Conservation (phyloP, 2,329 filamentous ascomycete species). For the Aspergillus floridensis region DNA sequence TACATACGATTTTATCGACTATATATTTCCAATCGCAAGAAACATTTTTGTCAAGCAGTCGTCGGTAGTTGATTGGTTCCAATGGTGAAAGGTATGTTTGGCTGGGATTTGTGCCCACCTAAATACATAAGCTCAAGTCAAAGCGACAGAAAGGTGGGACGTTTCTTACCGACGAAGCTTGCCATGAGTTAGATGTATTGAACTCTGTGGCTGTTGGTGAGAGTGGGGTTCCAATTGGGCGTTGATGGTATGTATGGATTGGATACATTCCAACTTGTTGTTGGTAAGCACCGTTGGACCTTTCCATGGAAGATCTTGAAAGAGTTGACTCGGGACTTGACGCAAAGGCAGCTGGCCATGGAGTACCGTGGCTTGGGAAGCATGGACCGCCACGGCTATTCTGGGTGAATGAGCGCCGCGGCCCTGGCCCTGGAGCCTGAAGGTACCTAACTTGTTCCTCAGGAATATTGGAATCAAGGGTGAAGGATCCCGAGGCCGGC, state of each 20-base stretch:
- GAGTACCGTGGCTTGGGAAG: slow-evolving; percentile 32
- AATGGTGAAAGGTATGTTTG: slow-evolving; percentile 81
- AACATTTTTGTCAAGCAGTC: slow-evolving; percentile 89
- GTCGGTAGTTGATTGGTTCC: slow-evolving; percentile 94
- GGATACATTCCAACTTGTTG: slow-evolving; percentile 37
- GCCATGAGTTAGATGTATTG: slow-evolving; percentile 49
- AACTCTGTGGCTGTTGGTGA: slow-evolving; percentile 75
- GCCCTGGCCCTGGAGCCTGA: slow-evolving; percentile 23
- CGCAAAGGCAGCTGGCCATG: slow-evolving; percentile 33
- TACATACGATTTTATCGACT: slow-evolving; percentile 98
- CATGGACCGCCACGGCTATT: slow-evolving; percentile 31
- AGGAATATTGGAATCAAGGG: slow-evolving; percentile 29
- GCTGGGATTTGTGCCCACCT: slow-evolving; percentile 50
- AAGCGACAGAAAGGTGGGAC: not conserved
- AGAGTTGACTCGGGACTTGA: slow-evolving; percentile 23
- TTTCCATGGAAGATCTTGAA: slow-evolving; percentile 29
- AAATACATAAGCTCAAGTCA: slow-evolving; percentile 22
- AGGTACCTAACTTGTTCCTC: slow-evolving; percentile 32
- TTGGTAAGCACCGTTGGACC: slow-evolving; percentile 33
- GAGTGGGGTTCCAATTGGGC: slow-evolving; percentile 62
- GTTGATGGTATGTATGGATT: slow-evolving; percentile 50
- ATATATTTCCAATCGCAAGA: slow-evolving; percentile 99
- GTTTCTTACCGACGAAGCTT: slow-evolving; percentile 54
- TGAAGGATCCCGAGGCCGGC: slow-evolving; percentile 26
- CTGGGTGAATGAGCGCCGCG: slow-evolving; percentile 33